phyloP scores from a whole-genome alignment of 2,329 filamentous ascomycete genomes.

The Lachnellula hyalina region DNA sequence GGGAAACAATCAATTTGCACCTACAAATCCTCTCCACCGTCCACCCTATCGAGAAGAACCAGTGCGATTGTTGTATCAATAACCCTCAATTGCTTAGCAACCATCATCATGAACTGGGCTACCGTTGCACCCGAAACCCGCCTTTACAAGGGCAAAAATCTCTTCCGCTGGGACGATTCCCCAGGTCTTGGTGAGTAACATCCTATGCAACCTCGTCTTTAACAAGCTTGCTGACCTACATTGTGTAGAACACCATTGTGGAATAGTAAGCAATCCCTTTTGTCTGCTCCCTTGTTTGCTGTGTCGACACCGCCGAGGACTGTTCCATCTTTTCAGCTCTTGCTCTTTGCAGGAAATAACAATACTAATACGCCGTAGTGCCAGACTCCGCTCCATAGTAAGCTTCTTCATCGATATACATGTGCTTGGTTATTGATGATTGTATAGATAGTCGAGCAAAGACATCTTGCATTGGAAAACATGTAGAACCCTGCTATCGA shows the following conservation, averaged over 20 bases:
- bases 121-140: slow-evolving; percentile 23
- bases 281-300: too few relatives aligned
- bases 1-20: not conserved
- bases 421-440: not conserved
- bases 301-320: too few relatives aligned
- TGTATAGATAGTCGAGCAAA: slow-evolving; percentile 27
- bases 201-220: not conserved
- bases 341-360: too few relatives aligned
- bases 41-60: too few relatives aligned
- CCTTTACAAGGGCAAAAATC: slow-evolving; percentile 26
- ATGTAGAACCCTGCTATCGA: slow-evolving; percentile 31
- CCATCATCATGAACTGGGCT: slow-evolving; percentile 25
- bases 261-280: slow-evolving; percentile 5
- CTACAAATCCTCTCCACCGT: not conserved
- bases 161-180: slow-evolving; percentile 30
- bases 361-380: slow-evolving; percentile 6
- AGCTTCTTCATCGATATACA: not conserved
- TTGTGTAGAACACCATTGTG: slow-evolving; percentile 30
- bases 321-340: too few relatives aligned
- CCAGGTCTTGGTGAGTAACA: slow-evolving; percentile 26
- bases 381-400: slow-evolving; percentile 28
- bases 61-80: not conserved
- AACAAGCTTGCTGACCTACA: slow-evolving; percentile 9
- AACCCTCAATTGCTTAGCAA: not conserved
- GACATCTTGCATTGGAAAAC: slow-evolving; percentile 28